Evolutionary conservation across 1,284 basidiomycete genomes (phyloP).

Genomic region (Trichosporon ovoides): DNA sequence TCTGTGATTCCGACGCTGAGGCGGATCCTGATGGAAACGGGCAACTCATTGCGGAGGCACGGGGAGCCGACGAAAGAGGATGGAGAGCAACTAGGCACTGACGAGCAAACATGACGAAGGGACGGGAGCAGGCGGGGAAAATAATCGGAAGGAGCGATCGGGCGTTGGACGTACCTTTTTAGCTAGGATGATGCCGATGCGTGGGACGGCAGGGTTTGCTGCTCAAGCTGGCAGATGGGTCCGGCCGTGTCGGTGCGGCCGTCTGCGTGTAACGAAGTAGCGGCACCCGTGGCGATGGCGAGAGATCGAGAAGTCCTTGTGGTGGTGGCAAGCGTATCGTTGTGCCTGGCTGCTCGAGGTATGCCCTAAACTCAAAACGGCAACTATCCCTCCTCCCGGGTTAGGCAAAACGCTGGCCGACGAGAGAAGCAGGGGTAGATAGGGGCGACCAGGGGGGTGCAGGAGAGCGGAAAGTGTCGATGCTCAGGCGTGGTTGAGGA

Average conservation of each 20-base stretch:
- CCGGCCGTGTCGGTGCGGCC: background rate
- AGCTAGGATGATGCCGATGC: background rate
- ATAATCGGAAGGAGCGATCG: background rate
- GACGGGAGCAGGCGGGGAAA: background rate
- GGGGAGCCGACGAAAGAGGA: background rate
- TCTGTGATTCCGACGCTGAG: background rate
- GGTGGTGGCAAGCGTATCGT: background rate
- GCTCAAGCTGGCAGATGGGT: background rate
- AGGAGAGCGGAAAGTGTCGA: background rate
- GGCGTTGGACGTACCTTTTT: background rate
- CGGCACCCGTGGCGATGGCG: background rate
- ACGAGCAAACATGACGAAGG: background rate
- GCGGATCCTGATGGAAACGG: background rate
- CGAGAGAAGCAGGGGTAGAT: background rate
- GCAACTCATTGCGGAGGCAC: background rate
- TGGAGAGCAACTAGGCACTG: background rate
- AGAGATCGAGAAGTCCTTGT: background rate
- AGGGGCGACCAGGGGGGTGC: background rate
- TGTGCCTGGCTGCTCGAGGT: slow-evolving; percentile 3
- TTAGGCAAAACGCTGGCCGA: background rate
- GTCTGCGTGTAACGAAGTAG: slow-evolving; percentile 2
- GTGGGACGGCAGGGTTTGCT: background rate
- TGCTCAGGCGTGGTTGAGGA: background rate
- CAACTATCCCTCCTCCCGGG: slow-evolving; percentile 6
- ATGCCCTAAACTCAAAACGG: slow-evolving; percentile 6